Evolutionary conservation across 495 filamentous ascomycete genomes (phyloP).

Genomic region (Penicillium paxilli): DNA sequence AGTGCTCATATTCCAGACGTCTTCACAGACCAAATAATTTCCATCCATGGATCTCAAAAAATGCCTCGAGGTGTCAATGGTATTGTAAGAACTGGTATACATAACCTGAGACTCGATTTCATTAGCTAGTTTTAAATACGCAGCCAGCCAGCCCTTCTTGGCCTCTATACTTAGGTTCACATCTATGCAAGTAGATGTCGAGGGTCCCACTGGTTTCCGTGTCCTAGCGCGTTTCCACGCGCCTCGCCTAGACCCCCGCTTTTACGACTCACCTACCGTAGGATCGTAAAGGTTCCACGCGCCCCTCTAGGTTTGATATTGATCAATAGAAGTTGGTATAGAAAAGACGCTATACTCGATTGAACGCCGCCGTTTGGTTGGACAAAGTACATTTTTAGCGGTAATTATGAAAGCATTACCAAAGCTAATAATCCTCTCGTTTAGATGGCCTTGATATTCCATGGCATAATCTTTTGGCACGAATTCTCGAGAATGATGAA

Average conservation of each 20-base stretch:
- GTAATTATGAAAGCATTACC: conserved; percentile 1
- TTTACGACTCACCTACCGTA: background rate
- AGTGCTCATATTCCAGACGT: too few species aligned
- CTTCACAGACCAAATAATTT: too few species aligned
- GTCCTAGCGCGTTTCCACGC: conserved; percentile 1
- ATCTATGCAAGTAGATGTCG: background rate
- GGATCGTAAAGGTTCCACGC: conserved; percentile 1
- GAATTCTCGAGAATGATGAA: background rate
- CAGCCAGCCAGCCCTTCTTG: background rate
- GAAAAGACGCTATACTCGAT: background rate
- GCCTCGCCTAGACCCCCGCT: conserved; percentile 1
- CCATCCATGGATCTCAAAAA: too few species aligned
- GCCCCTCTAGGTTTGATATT: conserved; percentile 1
- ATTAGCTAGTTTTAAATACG: background rate
- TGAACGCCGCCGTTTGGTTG: background rate
- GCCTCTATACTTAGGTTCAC: conserved; percentile 1
- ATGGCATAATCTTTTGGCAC: background rate
- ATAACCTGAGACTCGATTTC: background rate
- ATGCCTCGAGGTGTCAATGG: background rate
- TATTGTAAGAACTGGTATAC: background rate
- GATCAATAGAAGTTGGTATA: background rate
- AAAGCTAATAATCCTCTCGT: background rate
- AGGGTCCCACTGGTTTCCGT: background rate
- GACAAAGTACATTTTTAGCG: background rate
- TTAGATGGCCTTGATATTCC: background rate